Base-by-base conservation (phyloP, 2,329 filamentous ascomycete species). In the Fusarium ambrosium region DNA sequence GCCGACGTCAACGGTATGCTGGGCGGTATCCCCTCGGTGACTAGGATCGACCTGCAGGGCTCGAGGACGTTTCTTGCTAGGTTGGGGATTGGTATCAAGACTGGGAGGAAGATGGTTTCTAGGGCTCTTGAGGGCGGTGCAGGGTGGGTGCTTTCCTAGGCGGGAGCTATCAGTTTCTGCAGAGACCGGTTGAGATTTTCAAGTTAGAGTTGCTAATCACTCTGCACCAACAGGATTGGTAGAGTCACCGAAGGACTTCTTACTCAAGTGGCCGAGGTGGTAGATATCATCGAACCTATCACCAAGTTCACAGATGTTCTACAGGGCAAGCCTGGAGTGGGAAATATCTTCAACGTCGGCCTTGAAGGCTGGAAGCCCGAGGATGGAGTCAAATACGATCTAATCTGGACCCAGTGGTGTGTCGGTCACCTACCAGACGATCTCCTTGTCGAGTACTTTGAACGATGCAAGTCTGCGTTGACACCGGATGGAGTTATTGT, bases 381-480 rank as follows among this genome's bases (percentile, higher is more conserved):
- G 0, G 77, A 83, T 3, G 85, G 80, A 11, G 78, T 82, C 10
- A 81, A 84, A 59, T 98, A 98, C 82, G 93, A 95, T 80, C 82
- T 98, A 55, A 91, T 98, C 70, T 98, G 94, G 94, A 92, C 90
- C 62, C 95, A 98, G 82, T 98, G 95, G 95, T 98, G 95, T 82
- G 83, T 96, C 9, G 93, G 94, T 27, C 93, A 98, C 81, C 85
- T 98, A 64, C 95, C 90, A 0, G 95, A 98, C 80, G 83, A 83
- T 9, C 91, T 97, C 81, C 81, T 98, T 5, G 86, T 93, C 1
- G 85, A 84, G 3, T 97, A 92, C 78, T 83, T 98, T 18, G 77
- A 84, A 66, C 86, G 90, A 29, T 94, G 94, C 80, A 88, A 87
- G 58, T 76, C 82, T 0, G 86, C 70, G 0, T 61, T 86, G 4